Conservation (phyloP, 768 basidiomycete species). For the Chalciporus sphaerocephalus region DNA sequence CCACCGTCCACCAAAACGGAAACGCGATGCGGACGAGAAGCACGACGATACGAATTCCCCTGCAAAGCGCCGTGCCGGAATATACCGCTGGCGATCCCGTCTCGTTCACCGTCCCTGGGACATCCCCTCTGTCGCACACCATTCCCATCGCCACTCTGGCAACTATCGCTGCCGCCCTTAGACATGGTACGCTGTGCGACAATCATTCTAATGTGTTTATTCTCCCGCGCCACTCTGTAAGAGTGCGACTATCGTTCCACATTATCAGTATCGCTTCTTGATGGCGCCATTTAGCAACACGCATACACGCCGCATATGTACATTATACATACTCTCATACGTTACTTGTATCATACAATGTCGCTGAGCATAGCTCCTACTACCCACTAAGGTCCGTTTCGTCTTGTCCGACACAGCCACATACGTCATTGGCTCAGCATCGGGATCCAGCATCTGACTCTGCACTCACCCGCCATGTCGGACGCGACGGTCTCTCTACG, state of each 20-base stretch:
- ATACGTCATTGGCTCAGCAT: conserved; percentile 21
- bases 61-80: conserved; percentile 25
- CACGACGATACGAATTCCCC: conserved; percentile 14
- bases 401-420: conserved; percentile 9
- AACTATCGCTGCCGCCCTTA: conserved; percentile 19
- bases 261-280: conserved; percentile 5
- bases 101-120: conserved; percentile 9
- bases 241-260: conserved; percentile 8
- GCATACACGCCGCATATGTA: conserved; percentile 24
- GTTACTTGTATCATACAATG: conserved; percentile 23
- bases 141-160: conserved; percentile 12
- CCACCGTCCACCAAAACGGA: conserved; percentile 51
- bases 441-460: background rate
- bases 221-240: background rate
- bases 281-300: conserved; percentile 4
- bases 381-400: no score
- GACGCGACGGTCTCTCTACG: conserved; percentile 34
- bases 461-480: conserved; percentile 19
- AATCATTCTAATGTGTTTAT: conserved; percentile 9
- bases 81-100: conserved; percentile 19
- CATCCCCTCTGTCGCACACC: background rate
- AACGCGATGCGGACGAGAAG: conserved; percentile 32
- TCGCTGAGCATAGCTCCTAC: conserved; percentile 12
- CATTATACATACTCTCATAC: conserved; percentile 24
- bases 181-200: background rate